Evolutionary conservation across 805 yeast species (phyloP).

Genomic region (Lipomyces kockii): DNA sequence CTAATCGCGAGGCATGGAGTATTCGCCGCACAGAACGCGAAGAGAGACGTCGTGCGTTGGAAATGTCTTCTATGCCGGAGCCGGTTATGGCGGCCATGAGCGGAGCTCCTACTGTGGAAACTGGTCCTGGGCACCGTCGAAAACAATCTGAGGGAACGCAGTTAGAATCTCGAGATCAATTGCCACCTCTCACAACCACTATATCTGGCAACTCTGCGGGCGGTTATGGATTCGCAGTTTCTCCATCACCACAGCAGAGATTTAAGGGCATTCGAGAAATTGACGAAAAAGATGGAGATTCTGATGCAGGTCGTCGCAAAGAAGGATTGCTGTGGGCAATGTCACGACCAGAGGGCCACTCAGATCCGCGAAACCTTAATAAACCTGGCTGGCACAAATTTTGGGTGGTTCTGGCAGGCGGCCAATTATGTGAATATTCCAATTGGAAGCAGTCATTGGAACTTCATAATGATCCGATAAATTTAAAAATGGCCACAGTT

Average conservation of each 20-base stretch:
- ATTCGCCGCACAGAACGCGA: constrained; percentile 47
- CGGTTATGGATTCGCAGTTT: constrained; percentile 2
- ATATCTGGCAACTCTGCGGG: constrained; percentile 8
- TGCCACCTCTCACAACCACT: constrained; percentile 13
- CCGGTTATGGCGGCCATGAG: constrained; percentile 12
- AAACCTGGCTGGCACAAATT: constrained; percentile 77
- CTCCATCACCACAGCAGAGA: constrained; percentile 5
- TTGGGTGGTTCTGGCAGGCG: constrained; percentile 78
- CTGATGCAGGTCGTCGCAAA: constrained; percentile 39
- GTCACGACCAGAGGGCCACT: constrained; percentile 47
- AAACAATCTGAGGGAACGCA: background rate
- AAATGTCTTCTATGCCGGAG: constrained; percentile 41
- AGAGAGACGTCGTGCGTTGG: constrained; percentile 46
- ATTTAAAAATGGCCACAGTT: constrained; percentile 68
- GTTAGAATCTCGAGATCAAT: background rate
- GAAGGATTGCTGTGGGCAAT: constrained; percentile 54
- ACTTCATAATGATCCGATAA: constrained; percentile 68
- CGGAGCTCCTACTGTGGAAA: background rate
- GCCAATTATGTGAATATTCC: constrained; percentile 68
- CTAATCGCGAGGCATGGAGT: constrained; percentile 41
- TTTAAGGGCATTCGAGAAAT: constrained; percentile 1
- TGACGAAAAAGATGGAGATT: constrained; percentile 16
- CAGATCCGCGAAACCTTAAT: constrained; percentile 45
- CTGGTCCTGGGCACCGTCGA: background rate
- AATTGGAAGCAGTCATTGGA: constrained; percentile 78